Conservation (phyloP, 2,329 filamentous ascomycete genomes). For the Reticulascus tulasneorum region DNA sequence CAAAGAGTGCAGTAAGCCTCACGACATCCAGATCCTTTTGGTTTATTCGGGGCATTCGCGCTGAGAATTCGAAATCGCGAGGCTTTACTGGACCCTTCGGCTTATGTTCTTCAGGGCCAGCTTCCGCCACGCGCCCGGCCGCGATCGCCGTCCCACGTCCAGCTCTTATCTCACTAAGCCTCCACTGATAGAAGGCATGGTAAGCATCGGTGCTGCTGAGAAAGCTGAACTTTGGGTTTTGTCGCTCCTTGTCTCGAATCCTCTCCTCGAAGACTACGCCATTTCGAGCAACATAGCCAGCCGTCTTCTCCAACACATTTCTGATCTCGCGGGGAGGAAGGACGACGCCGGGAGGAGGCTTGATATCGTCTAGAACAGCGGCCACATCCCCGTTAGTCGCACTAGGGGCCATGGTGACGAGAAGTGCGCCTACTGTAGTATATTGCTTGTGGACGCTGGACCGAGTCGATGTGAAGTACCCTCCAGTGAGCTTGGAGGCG, state of each 20-base stretch:
- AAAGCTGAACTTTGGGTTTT: slow-evolving; percentile 90
- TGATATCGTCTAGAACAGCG: slow-evolving; percentile 60
- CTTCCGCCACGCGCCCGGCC: slow-evolving; percentile 68
- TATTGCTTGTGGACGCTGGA: too few relatives aligned
- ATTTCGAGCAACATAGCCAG: slow-evolving; percentile 77
- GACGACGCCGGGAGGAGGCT: slow-evolving; percentile 78
- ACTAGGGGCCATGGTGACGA: slow-evolving; percentile 33
- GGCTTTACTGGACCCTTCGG: slow-evolving; percentile 81
- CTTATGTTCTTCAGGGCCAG: slow-evolving; percentile 51
- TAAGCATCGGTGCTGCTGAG: slow-evolving; percentile 77
- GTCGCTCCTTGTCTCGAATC: slow-evolving; percentile 78
- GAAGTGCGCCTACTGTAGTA: too few relatives aligned
- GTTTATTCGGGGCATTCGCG: slow-evolving; percentile 95
- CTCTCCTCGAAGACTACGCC: slow-evolving; percentile 72
- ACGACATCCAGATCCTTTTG: slow-evolving; percentile 81
- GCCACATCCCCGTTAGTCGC: slow-evolving; percentile 50
- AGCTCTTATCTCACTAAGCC: slow-evolving; percentile 77
- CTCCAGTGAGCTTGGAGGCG: too few relatives aligned
- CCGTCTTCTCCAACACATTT: slow-evolving; percentile 84
- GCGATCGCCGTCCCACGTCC: slow-evolving; percentile 77
- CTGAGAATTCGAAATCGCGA: slow-evolving; percentile 85
- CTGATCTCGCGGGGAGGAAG: slow-evolving; percentile 87
- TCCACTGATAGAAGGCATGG: slow-evolving; percentile 85
- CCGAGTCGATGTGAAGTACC: too few relatives aligned
- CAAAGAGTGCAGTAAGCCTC: slow-evolving; percentile 80